Evolutionary conservation across 179 eudicot genomes (phyloP).

Genomic region (Drosera spatulata): DNA sequence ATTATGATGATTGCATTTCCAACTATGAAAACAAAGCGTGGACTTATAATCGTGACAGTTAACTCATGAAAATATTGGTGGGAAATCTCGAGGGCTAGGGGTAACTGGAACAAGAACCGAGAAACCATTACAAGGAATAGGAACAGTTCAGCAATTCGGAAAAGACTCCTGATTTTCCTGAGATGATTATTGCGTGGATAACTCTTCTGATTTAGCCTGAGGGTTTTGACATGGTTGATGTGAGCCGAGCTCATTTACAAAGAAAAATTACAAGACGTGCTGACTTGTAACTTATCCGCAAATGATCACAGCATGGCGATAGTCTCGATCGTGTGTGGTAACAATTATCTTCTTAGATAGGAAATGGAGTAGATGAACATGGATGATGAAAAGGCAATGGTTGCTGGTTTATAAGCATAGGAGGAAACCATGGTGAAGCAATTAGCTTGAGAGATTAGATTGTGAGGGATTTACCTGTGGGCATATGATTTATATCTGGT

Average conservation of each 20-base stretch:
- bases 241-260: conserved; percentile 43
- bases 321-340: no score
- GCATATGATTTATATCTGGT: no score
- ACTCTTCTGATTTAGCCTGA: conserved; percentile 34
- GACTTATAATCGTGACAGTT: conserved; percentile 26
- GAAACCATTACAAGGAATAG: conserved; percentile 40
- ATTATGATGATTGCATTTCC: conserved; percentile 60
- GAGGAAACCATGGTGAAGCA: no score
- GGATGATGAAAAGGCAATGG: no score
- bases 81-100: conserved; percentile 25
- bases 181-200: conserved; percentile 29
- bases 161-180: conserved; percentile 33
- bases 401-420: no score
- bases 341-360: no score
- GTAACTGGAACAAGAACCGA: conserved; percentile 31
- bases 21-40: conserved; percentile 51
- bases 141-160: conserved; percentile 52
- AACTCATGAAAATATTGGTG: conserved; percentile 26
- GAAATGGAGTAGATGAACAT: no score
- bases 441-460: no score
- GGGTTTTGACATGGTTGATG: conserved; percentile 30
- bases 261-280: neutral
- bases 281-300: neutral
- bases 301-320: neutral
- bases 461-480: no score